Evolutionary conservation across 768 basidiomycete species (phyloP).

Genomic region (Gyrodon lividus): DNA sequence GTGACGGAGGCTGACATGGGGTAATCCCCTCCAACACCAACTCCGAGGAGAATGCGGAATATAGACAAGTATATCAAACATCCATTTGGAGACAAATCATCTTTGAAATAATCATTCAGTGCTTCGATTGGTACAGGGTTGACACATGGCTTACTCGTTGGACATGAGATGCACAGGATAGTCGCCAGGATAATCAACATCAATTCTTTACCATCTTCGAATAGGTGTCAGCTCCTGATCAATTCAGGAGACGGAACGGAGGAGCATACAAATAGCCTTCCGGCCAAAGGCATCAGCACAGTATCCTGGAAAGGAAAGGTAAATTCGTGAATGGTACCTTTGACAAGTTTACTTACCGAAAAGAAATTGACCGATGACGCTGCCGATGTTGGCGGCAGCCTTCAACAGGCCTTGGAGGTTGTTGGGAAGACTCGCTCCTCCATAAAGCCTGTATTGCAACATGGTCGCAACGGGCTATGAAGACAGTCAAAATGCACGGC

Average conservation of each 20-base stretch:
- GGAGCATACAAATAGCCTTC: slow-evolving; percentile 56
- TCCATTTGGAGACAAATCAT: slow-evolving; percentile 48
- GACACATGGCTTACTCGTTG: slow-evolving; percentile 43
- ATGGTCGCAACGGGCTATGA: slow-evolving; percentile 62
- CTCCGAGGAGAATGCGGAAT: slow-evolving; percentile 71
- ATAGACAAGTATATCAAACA: slow-evolving; percentile 62
- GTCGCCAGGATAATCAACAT: slow-evolving; percentile 81
- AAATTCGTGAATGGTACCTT: neutral
- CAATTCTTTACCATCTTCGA: slow-evolving; percentile 69
- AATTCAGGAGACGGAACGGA: neutral
- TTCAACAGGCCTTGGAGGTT: slow-evolving; percentile 63
- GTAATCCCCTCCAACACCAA: slow-evolving; percentile 81
- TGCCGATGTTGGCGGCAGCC: slow-evolving; percentile 69
- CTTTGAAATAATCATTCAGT: slow-evolving; percentile 20
- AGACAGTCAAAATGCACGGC: neutral
- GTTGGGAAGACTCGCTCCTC: slow-evolving; percentile 47
- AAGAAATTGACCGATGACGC: slow-evolving; percentile 65
- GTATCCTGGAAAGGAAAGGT: slow-evolving; percentile 42
- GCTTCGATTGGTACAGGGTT: neutral
- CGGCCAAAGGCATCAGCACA: slow-evolving; percentile 66
- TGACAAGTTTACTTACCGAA: slow-evolving; percentile 44
- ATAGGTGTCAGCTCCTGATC: slow-evolving; percentile 2
- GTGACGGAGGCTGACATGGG: slow-evolving; percentile 73
- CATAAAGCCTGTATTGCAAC: slow-evolving; percentile 65
- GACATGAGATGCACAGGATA: slow-evolving; percentile 63